Percentiles rank a stretch among this genome's conserved stretches.
These are phyloP conservation scores for Calocybe indica DNA, from an alignment of 768 basidiomycete species.

Conservation along the genomic window DNA sequence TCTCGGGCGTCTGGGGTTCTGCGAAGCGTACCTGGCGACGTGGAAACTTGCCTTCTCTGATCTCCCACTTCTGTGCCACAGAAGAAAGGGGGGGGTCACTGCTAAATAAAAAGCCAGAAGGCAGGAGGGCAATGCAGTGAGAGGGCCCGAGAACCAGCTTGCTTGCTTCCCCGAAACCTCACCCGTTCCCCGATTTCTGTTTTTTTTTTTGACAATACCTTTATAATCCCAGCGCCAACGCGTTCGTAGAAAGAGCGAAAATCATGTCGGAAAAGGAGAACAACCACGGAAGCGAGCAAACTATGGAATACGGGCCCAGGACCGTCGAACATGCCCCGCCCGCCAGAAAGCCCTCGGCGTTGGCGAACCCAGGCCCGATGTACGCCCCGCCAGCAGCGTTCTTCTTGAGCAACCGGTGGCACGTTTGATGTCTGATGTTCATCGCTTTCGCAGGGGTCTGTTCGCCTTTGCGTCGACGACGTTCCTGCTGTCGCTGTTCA, in stretches of 20 bases:
- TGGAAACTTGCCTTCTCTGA: too few species aligned
- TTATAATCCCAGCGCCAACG: too few species aligned
- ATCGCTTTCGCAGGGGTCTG: conserved; percentile 20
- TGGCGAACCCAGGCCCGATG: conserved; percentile 28
- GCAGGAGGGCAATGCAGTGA: too few species aligned
- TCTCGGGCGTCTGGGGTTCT: too few species aligned
- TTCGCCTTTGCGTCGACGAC: conserved; percentile 45
- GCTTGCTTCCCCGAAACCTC: too few species aligned
- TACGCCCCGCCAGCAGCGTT: conserved; percentile 15
- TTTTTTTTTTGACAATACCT: too few species aligned
- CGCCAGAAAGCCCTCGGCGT: conserved; percentile 12
- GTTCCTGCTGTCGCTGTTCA: conserved; percentile 65
- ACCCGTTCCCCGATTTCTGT: too few species aligned
- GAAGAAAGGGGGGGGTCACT: too few species aligned
- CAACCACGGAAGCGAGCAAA: background rate
- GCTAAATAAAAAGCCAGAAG: too few species aligned
- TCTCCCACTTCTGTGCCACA: too few species aligned
- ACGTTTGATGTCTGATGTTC: background rate
- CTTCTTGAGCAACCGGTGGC: background rate
- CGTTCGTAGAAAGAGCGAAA: background rate
- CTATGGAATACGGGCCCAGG: background rate
- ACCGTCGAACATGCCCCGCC: background rate
- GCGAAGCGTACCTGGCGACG: too few species aligned
- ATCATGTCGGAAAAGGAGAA: background rate
- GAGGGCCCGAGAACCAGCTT: too few species aligned